phyloP scores from a whole-genome alignment of 2,329 filamentous ascomycete species.

The Alternaria triticimaculans region DNA sequence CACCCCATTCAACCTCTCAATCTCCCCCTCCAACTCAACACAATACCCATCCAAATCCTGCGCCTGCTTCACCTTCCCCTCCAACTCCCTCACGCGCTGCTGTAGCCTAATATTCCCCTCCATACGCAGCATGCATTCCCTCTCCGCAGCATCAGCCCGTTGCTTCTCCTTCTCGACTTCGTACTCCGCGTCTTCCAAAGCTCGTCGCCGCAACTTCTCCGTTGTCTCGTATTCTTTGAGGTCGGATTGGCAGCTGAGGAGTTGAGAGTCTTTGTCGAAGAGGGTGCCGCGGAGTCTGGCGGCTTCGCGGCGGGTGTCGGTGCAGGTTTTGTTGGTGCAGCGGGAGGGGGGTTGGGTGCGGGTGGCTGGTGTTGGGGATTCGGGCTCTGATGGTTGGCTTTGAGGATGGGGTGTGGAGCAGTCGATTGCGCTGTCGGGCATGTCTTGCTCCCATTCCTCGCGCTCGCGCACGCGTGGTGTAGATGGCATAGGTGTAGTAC shows the following conservation, averaged over 20 bases:
- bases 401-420: neutral
- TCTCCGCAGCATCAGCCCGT: conserved; percentile 4
- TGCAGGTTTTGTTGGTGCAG: neutral
- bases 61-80: neutral
- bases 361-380: neutral
- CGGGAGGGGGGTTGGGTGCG: neutral
- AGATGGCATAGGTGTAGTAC: neutral
- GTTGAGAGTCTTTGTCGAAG: conserved; percentile 2
- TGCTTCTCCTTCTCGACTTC: neutral
- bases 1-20: neutral
- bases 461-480: neutral
- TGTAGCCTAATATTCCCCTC: neutral
- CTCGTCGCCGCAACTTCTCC: neutral
- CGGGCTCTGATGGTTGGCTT: too few species aligned
- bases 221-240: conserved; percentile 1
- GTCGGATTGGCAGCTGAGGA: neutral
- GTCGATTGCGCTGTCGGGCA: neutral
- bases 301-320: neutral
- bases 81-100: neutral
- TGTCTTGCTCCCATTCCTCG: neutral
- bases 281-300: neutral
- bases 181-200: neutral
- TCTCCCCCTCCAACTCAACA: neutral
- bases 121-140: neutral
- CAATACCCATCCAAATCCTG: conserved; percentile 4